These are phyloP conservation scores for Acrasis kona DNA, from an alignment of 78 protist species.

Conservation along the genomic window DNA sequence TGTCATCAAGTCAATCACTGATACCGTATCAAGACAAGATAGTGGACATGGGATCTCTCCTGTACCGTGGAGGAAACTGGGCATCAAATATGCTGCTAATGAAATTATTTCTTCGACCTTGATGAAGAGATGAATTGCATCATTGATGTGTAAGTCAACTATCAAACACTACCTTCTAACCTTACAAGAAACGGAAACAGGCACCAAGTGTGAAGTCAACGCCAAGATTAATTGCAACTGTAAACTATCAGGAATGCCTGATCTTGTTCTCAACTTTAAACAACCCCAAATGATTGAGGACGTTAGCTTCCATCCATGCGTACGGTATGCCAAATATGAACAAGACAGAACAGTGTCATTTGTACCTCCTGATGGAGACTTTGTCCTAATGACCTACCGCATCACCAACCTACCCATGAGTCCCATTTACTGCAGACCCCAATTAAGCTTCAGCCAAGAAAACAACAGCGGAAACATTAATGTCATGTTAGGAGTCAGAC, in stretches of 20 bases:
- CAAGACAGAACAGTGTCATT: slow-evolving; percentile 10
- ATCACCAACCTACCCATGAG: neutral
- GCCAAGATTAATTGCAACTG: slow-evolving; percentile 7
- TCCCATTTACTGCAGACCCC: neutral
- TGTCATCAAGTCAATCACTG: slow-evolving; percentile 24
- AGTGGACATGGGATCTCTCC: slow-evolving; percentile 4
- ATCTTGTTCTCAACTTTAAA: neutral
- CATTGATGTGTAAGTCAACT: slow-evolving; percentile 24
- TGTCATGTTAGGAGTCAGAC: neutral
- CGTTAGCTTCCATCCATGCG: slow-evolving; percentile 20
- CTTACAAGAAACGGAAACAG: slow-evolving; percentile 1
- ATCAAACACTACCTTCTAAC: slow-evolving; percentile 42
- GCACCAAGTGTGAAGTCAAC: slow-evolving; percentile 1
- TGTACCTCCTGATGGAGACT: slow-evolving; percentile 27
- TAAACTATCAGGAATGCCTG: slow-evolving; percentile 30
- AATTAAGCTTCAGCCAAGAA: neutral
- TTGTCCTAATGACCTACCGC: slow-evolving; percentile 11
- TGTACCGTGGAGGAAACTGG: slow-evolving; percentile 71
- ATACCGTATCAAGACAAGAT: neutral
- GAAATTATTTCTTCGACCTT: slow-evolving; percentile 75
- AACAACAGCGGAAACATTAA: neutral
- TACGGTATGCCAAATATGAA: neutral
- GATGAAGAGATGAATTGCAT: slow-evolving; percentile 58
- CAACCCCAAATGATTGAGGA: slow-evolving; percentile 4
- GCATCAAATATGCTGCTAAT: slow-evolving; percentile 68